These are phyloP conservation scores for Calonectria pauciramosa DNA, from an alignment of 2,329 filamentous ascomycete species.

Conservation along the genomic window DNA sequence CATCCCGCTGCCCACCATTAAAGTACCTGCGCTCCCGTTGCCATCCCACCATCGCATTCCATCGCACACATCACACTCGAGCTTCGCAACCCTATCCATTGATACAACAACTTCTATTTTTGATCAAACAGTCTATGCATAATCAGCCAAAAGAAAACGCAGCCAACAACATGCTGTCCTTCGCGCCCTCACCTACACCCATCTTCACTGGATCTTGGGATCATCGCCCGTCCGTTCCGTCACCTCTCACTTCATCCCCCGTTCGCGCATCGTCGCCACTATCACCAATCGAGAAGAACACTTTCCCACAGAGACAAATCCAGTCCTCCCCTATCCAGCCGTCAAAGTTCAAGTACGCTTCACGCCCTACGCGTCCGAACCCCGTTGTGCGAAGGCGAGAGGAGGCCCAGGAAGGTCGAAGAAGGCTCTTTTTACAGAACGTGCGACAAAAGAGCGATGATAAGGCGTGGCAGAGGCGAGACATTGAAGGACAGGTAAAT, in stretches of 20 bases:
- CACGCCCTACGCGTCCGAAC: conserved; percentile 71
- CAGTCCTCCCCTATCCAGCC: conserved; percentile 61
- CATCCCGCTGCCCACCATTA: conserved; percentile 18
- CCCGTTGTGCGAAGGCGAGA: conserved; percentile 73
- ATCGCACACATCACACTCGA: background rate
- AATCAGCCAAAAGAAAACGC: conserved; percentile 47
- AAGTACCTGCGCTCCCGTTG: background rate
- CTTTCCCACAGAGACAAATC: conserved; percentile 55
- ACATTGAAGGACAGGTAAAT: conserved; percentile 69
- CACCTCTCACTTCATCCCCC: conserved; percentile 72
- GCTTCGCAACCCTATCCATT: conserved; percentile 17
- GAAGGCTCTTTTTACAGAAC: conserved; percentile 78
- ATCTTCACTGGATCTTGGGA: conserved; percentile 60
- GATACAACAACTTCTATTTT: background rate
- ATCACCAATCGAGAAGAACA: conserved; percentile 59
- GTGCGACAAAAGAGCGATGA: conserved; percentile 74
- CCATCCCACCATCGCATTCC: conserved; percentile 9
- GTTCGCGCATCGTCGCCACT: conserved; percentile 65
- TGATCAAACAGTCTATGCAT: conserved; percentile 46
- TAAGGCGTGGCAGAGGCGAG: conserved; percentile 70
- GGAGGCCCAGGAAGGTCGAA: conserved; percentile 72
- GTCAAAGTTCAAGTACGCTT: conserved; percentile 64
- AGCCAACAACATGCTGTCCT: conserved; percentile 56
- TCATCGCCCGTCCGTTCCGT: conserved; percentile 63
- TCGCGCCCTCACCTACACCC: conserved; percentile 56